phyloP scores from a whole-genome alignment of 306 rosid genomes.

The Rosa lucieae region DNA sequence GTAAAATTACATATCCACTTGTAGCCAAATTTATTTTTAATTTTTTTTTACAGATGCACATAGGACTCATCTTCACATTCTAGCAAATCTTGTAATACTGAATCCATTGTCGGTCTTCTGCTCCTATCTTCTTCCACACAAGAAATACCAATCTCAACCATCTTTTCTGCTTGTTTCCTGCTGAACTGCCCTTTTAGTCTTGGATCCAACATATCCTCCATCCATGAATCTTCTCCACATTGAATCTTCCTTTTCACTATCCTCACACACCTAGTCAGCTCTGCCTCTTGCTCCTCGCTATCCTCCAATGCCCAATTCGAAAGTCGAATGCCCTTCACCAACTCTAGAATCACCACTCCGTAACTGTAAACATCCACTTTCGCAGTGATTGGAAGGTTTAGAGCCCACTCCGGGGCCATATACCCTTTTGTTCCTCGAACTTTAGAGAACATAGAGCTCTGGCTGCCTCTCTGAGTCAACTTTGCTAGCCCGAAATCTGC shows the following conservation, averaged over 20 bases:
- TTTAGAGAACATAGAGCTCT: slow-evolving; percentile 23
- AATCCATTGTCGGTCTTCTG: slow-evolving; percentile 16
- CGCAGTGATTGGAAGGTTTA: slow-evolving; percentile 46
- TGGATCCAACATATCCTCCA: slow-evolving; percentile 18
- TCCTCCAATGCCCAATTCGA: slow-evolving; percentile 11
- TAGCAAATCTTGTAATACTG: neutral
- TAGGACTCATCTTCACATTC: slow-evolving; percentile 7
- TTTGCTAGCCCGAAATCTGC: slow-evolving; percentile 60
- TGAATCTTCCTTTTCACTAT: neutral
- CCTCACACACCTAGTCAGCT: slow-evolving; percentile 14
- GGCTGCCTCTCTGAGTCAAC: slow-evolving; percentile 32
- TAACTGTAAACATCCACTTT: slow-evolving; percentile 61
- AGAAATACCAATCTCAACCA: slow-evolving; percentile 18
- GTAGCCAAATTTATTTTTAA: neutral
- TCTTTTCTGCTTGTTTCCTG: slow-evolving; percentile 11
- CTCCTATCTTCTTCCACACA: slow-evolving; percentile 12
- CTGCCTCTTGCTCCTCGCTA: slow-evolving; percentile 15
- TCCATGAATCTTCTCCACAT: slow-evolving; percentile 3
- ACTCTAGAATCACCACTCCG: slow-evolving; percentile 55
- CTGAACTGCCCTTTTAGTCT: neutral
- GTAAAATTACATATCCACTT: neutral
- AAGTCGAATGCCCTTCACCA: slow-evolving; percentile 32
- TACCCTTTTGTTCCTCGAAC: slow-evolving; percentile 53
- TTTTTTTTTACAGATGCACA: neutral
- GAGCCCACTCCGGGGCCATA: slow-evolving; percentile 67